These are phyloP conservation scores for Stereum hirsutum DNA, from an alignment of 1,284 basidiomycete species.

Conservation along the genomic window DNA sequence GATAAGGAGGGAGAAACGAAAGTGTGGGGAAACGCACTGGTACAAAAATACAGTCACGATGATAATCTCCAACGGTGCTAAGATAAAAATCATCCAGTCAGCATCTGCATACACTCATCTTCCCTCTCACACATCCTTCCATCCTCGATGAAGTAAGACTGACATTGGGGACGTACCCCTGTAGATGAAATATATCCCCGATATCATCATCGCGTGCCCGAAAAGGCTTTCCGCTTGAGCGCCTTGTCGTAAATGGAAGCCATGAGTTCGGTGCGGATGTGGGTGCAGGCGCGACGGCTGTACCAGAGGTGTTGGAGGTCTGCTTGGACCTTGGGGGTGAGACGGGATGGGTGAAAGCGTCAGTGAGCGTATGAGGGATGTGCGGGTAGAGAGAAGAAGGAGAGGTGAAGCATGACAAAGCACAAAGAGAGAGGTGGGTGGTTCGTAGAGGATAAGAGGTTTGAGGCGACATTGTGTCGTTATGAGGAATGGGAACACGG, in stretches of 20 bases:
- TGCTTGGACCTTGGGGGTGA: constrained; percentile 37
- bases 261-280: constrained; percentile 69
- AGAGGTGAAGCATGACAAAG: too few species aligned
- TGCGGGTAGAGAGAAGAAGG: too few species aligned
- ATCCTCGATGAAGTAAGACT: too few species aligned
- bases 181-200: constrained; percentile 55
- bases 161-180: constrained; percentile 43
- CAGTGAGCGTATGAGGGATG: too few species aligned
- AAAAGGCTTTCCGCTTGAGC: constrained; percentile 76
- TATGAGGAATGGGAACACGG: too few species aligned
- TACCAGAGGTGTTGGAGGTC: constrained; percentile 79
- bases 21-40: constrained; percentile 54
- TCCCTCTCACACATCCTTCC: too few species aligned
- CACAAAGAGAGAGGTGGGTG: too few species aligned
- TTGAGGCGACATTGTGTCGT: too few species aligned
- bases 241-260: constrained; percentile 87
- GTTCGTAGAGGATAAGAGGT: too few species aligned
- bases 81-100: not conserved
- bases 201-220: constrained; percentile 48
- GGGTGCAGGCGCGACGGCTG: constrained; percentile 59
- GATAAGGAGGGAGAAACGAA: too few species aligned
- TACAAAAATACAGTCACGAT: constrained; percentile 78
- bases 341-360: constrained; percentile 6
- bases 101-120: not conserved
- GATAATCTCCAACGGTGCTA: constrained; percentile 72